Conservation (phyloP, 495 filamentous ascomycete species). For the Aspergillus baeticus region DNA sequence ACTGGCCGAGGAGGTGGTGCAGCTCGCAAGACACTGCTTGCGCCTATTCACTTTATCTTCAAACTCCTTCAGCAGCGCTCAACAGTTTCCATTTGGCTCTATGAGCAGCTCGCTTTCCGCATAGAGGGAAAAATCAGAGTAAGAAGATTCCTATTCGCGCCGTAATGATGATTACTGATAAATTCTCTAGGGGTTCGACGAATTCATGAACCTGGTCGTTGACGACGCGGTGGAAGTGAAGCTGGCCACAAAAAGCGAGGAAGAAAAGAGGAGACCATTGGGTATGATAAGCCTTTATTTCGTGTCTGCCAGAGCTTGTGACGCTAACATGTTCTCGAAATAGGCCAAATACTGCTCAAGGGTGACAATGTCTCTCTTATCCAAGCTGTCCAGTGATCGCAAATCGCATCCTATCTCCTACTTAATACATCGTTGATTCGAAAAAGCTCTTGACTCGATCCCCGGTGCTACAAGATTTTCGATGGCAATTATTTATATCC, state of each 20-base stretch:
- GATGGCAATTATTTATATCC: slow-evolving; percentile 21
- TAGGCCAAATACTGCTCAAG: slow-evolving; percentile 95
- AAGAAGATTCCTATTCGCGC: slow-evolving; percentile 5
- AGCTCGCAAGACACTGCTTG: slow-evolving; percentile 84
- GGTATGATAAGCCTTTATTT: slow-evolving; percentile 53
- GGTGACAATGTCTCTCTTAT: slow-evolving; percentile 97
- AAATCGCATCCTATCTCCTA: neutral
- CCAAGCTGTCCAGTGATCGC: slow-evolving; percentile 62
- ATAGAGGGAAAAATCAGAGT: slow-evolving; percentile 96
- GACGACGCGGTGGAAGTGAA: slow-evolving; percentile 95
- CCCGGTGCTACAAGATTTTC: slow-evolving; percentile 18
- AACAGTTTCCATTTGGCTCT: slow-evolving; percentile 92
- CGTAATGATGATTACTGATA: neutral
- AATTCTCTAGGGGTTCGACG: slow-evolving; percentile 77
- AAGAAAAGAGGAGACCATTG: slow-evolving; percentile 73
- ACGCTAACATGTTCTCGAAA: slow-evolving; percentile 20
- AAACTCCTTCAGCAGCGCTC: slow-evolving; percentile 86
- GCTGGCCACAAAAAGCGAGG: slow-evolving; percentile 75
- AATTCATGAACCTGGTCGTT: slow-evolving; percentile 98
- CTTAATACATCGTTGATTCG: neutral
- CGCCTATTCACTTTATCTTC: slow-evolving; percentile 99
- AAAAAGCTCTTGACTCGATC: slow-evolving; percentile 7
- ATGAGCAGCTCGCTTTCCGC: slow-evolving; percentile 88
- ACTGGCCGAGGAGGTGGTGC: slow-evolving; percentile 74
- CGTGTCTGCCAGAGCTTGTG: neutral